Base-by-base conservation (phyloP, 2,329 filamentous ascomycete species). In the Cladosporium halotolerans region DNA sequence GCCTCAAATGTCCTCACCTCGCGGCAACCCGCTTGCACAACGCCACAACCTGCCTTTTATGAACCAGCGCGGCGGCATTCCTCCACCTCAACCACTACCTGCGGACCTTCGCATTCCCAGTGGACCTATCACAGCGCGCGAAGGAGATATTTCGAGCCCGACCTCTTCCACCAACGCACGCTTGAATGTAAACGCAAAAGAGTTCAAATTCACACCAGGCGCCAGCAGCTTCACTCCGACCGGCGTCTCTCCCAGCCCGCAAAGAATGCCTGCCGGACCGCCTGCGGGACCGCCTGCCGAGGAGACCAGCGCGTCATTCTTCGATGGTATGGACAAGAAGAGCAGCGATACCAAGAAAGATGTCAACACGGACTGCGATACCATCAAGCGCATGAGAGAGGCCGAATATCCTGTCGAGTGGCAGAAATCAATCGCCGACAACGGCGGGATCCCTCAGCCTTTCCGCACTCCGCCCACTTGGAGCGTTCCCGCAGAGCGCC, bases 401-500 rank as follows among this genome's bases (percentile, higher is more conserved):
- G 55, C 50, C 9, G 89, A 89, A 68, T 79, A 81, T 56, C 71
- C 69, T 18, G 70, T 75, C n/a, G 69, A 69, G 13, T 69, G 74
- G 41, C 74, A 78, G 45, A 73, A 75, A 52, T 79, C 86, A 58
- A 90, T 85, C 76, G 78, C 83, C 34, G 80, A 83, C 54, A 95
- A 93, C 64, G 85, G 84, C 44, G 90, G 89, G n/a, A 81, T 96
- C 50, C 86, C 86, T 36, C 86, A 86, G 28, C 84, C 92, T 3
- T 96, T 86, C 70, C 85, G 89, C 62, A 97, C 93, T 1, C 76
- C 79, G 9, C 90, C 90, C 0, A 91, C 86, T 0, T 99, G 93
- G 92, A 84, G 86, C 56, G 82, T 84, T 55, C 72, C 83, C 19
- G 74, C 82, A 45, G 83, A 84, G 16, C 86, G 89, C 59, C 76